phyloP scores from a whole-genome alignment of 768 basidiomycete species.

The Clitopilus hobsonii region DNA sequence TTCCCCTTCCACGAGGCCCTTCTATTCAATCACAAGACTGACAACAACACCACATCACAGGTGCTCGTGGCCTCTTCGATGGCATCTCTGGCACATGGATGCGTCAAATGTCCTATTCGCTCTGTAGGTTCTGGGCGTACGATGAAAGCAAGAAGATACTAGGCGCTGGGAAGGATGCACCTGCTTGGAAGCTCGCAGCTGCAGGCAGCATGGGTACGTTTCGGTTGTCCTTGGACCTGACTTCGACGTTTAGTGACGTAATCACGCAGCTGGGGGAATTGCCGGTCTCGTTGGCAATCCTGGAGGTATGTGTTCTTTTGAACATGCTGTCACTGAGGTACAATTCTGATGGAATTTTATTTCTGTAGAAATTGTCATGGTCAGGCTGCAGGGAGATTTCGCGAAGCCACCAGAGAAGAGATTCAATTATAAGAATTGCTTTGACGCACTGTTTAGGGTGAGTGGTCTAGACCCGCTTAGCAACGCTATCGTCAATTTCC shows the following conservation, averaged over 20 bases:
- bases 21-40: slow-evolving; percentile 27
- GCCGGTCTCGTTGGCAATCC: slow-evolving; percentile 90
- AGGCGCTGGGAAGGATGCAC: slow-evolving; percentile 65
- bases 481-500: background rate
- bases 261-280: slow-evolving; percentile 65
- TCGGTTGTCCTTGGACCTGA: background rate
- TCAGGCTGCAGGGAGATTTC: slow-evolving; percentile 87
- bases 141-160: slow-evolving; percentile 85
- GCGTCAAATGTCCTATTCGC: slow-evolving; percentile 89
- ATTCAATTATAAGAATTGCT: slow-evolving; percentile 86
- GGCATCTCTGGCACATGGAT: slow-evolving; percentile 87
- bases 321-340: background rate
- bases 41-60: slow-evolving; percentile 20
- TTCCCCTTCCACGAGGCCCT: background rate
- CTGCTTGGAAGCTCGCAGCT: slow-evolving; percentile 75
- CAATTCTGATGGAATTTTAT: background rate
- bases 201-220: slow-evolving; percentile 85
- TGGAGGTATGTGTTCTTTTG: slow-evolving; percentile 45
- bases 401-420: slow-evolving; percentile 85
- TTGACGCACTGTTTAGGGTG: slow-evolving; percentile 84
- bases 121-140: slow-evolving; percentile 92
- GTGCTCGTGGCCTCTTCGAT: slow-evolving; percentile 72
- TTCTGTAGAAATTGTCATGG: slow-evolving; percentile 73
- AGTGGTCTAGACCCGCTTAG: slow-evolving; percentile 21
- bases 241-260: slow-evolving; percentile 4